Evolutionary conservation across 1,139 yeast species (phyloP).

Genomic region (Hemisphaericaspora xylanilytica): DNA sequence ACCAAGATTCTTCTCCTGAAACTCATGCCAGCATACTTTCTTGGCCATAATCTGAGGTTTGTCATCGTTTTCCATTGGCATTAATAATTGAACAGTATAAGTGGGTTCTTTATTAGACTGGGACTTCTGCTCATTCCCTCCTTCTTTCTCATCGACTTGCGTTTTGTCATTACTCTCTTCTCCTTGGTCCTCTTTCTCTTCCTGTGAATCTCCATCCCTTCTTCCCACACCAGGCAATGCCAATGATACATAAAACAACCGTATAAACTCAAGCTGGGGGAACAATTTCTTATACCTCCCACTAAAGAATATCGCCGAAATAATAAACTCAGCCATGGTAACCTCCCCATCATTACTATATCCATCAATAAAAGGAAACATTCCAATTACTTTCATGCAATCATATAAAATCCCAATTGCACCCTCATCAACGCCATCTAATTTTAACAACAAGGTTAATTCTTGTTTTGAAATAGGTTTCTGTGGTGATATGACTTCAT

Average conservation of each 20-base stretch:
- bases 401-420: conserved; percentile 18
- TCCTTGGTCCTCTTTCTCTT: conserved; percentile 4
- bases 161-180: conserved; percentile 1
- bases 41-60: conserved; percentile 15
- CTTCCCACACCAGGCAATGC: conserved; percentile 5
- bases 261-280: conserved; percentile 23
- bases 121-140: too few relatives aligned
- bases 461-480: conserved; percentile 10
- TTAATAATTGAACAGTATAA: conserved; percentile 7
- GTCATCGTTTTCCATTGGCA: conserved; percentile 14
- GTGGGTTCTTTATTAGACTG: too few relatives aligned
- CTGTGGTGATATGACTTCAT: conserved; percentile 1
- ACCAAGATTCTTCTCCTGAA: too few relatives aligned
- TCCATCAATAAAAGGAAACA: conserved; percentile 30
- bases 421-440: conserved; percentile 1
- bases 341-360: conserved; percentile 13
- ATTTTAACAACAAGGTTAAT: conserved; percentile 6
- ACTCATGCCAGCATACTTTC: conserved; percentile 25
- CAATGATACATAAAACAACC: conserved; percentile 27
- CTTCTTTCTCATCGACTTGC: too few relatives aligned
- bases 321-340: conserved; percentile 24
- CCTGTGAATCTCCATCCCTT: background rate
- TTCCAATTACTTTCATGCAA: conserved; percentile 27
- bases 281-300: conserved; percentile 24
- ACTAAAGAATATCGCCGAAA: conserved; percentile 25